Conservation (phyloP, 345 rosid genomes). For the Corchorus capsularis region DNA sequence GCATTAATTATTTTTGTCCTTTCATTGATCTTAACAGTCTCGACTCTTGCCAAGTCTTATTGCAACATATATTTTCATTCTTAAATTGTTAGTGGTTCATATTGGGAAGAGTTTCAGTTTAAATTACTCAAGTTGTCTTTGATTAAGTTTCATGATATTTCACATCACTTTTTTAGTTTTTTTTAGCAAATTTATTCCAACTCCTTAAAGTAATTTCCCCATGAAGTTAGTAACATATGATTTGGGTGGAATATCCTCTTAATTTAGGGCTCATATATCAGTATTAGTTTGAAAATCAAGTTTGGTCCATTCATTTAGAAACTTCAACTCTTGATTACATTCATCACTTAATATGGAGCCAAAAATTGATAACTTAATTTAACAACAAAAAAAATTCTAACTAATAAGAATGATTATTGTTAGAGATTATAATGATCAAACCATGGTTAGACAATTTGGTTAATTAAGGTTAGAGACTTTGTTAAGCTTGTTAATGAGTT, state of each 20-base stretch:
- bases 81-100: neutral
- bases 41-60: neutral
- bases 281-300: neutral
- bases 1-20: too few relatives aligned
- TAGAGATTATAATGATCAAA: too few relatives aligned
- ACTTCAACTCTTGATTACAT: too few relatives aligned
- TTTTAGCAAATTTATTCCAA: neutral
- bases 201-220: neutral
- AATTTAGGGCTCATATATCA: slow-evolving; percentile 3
- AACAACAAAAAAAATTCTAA: too few relatives aligned
- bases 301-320: too few relatives aligned
- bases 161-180: neutral
- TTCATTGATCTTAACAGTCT: slow-evolving; percentile 1
- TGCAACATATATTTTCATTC: neutral
- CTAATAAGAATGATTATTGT: too few relatives aligned
- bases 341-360: too few relatives aligned
- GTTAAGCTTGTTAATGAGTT: too few relatives aligned
- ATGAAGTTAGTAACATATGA: neutral
- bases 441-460: too few relatives aligned
- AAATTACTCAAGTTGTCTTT: neutral
- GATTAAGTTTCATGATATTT: neutral
- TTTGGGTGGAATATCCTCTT: neutral
- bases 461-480: too few relatives aligned
- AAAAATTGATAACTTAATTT: too few relatives aligned
- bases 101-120: neutral